Conservation (phyloP, 192 early-diverging fungal species). For the Coemansia sp. region DNA sequence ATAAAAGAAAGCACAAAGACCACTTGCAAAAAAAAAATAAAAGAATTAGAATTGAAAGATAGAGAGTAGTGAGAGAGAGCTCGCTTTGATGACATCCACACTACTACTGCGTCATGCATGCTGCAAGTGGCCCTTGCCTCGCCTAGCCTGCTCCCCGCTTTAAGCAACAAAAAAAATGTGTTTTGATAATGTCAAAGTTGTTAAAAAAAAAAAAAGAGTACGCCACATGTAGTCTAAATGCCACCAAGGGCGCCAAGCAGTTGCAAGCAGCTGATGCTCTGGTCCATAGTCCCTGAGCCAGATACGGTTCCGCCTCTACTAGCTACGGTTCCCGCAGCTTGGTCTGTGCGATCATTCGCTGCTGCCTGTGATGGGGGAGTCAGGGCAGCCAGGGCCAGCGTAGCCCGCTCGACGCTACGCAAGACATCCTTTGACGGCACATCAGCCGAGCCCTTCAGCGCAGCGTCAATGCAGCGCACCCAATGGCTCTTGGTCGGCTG, state of each 20-base stretch:
- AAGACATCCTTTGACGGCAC: slow-evolving; percentile 23
- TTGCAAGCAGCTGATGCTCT: slow-evolving; percentile 30
- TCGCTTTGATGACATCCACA: neutral
- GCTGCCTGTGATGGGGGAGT: neutral
- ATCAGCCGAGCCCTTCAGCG: slow-evolving; percentile 22
- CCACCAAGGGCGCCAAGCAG: slow-evolving; percentile 32
- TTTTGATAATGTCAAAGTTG: neutral
- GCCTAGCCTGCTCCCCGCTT: neutral
- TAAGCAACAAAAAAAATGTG: neutral
- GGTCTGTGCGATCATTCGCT: neutral
- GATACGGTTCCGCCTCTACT: slow-evolving; percentile 11
- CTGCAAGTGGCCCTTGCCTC: neutral
- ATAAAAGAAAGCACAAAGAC: slow-evolving; percentile 1
- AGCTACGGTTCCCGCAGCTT: slow-evolving; percentile 15
- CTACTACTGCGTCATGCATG: neutral
- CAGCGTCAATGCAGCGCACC: slow-evolving; percentile 38
- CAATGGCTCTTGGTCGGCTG: slow-evolving; percentile 39
- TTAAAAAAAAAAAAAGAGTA: neutral
- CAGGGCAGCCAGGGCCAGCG: slow-evolving; percentile 40
- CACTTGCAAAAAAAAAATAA: neutral
- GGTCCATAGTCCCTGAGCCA: slow-evolving; percentile 18
- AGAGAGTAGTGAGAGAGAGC: neutral
- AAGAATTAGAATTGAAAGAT: neutral
- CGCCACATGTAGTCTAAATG: neutral
- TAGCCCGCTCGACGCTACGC: slow-evolving; percentile 35